A percentile compares a stretch with the other conserved stretches of the same genome.
These are phyloP conservation scores for Triticum turgidum DNA, from an alignment of 176 grass and related monocot species.

Conservation along the genomic window DNA sequence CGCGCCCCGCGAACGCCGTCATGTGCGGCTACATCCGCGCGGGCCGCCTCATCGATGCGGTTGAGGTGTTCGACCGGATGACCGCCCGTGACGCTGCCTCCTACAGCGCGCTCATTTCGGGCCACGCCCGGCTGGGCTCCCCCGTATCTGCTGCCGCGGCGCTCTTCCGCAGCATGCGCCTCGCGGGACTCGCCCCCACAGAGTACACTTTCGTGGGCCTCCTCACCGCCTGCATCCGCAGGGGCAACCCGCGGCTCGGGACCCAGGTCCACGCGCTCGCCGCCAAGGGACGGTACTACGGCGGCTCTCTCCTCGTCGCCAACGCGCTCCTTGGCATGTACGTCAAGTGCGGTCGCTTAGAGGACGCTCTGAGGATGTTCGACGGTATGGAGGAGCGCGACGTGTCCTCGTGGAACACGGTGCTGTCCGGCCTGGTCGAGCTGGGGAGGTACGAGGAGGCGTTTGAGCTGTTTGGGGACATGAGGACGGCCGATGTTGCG, in stretches of 20 bases:
- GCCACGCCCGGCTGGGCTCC: constrained; percentile 40
- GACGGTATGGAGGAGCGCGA: constrained; percentile 45
- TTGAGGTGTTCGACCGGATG: constrained; percentile 42
- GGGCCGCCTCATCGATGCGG: constrained; percentile 38
- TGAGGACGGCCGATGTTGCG: constrained; percentile 30
- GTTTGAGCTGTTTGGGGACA: constrained; percentile 52
- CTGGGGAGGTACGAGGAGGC: constrained; percentile 59
- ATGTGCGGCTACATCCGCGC: constrained; percentile 53
- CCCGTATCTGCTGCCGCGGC: background rate
- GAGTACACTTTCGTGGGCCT: constrained; percentile 63
- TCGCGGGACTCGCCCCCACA: constrained; percentile 32
- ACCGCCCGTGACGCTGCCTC: constrained; percentile 42
- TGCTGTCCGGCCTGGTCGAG: constrained; percentile 52
- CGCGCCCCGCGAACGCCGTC: constrained; percentile 42
- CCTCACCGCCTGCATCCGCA: constrained; percentile 60
- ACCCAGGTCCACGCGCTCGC: constrained; percentile 63
- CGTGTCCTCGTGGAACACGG: constrained; percentile 65
- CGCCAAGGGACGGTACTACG: constrained; percentile 26
- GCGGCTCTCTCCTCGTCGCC: constrained; percentile 37
- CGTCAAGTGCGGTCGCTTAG: constrained; percentile 40
- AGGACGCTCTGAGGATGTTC: constrained; percentile 42
- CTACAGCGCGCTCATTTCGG: constrained; percentile 60
- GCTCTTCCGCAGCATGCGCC: constrained; percentile 50
- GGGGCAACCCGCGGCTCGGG: constrained; percentile 41
- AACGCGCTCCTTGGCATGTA: constrained; percentile 68